Evolutionary conservation across 352 stramenopile genomes (phyloP).

Genomic region (Phytophthora foliorum): DNA sequence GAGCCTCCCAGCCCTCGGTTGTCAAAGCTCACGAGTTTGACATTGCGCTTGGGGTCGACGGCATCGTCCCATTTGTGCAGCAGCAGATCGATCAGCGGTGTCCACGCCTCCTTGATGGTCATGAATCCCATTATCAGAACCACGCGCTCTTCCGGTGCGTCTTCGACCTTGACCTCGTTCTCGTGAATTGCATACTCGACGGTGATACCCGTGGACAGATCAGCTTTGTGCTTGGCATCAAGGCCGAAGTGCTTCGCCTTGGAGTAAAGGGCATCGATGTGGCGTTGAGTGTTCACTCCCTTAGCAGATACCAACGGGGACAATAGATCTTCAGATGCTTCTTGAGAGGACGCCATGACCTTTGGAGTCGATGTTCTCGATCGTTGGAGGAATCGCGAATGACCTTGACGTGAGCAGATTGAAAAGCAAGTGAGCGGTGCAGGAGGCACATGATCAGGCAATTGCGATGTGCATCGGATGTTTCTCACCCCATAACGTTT

Average conservation of each 20-base stretch:
- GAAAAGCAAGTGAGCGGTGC: too few relatives aligned
- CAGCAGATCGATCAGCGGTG: conserved; percentile 51
- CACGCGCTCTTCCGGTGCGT: conserved; percentile 27
- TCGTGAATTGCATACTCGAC: conserved; percentile 62
- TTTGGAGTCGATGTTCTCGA: not conserved
- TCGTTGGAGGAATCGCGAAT: conserved; percentile 16
- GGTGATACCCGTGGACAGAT: conserved; percentile 41
- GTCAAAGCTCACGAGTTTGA: conserved; percentile 64
- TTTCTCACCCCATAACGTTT: conserved; percentile 13
- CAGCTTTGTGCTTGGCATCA: not conserved
- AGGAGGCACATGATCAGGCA: not conserved
- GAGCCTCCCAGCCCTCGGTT: conserved; percentile 57
- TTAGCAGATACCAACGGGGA: conserved; percentile 35
- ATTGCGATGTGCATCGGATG: conserved; percentile 10
- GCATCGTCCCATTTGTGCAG: conserved; percentile 43
- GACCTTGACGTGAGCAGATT: not conserved
- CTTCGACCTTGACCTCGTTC: conserved; percentile 19
- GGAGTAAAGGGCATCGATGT: not conserved
- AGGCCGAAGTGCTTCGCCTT: not conserved
- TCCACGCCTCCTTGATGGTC: conserved; percentile 57
- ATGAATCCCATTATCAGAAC: conserved; percentile 67
- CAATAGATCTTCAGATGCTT: not conserved
- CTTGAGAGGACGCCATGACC: conserved; percentile 18
- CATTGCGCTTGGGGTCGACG: conserved; percentile 28
- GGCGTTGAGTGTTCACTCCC: conserved; percentile 41